phyloP scores from a whole-genome alignment of 2,329 filamentous ascomycete genomes.

The Fusarium newnesense region DNA sequence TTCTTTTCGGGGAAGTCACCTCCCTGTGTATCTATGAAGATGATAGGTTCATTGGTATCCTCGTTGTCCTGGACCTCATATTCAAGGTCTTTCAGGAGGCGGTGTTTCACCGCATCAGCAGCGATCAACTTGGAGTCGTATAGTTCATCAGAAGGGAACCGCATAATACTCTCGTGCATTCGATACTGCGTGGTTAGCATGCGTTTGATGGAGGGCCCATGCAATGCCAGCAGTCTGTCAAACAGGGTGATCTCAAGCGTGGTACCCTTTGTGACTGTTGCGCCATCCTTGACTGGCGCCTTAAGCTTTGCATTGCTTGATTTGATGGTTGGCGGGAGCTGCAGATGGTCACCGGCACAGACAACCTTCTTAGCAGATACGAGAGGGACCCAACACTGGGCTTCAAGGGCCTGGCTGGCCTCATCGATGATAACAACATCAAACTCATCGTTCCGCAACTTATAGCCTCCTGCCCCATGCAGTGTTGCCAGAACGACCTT shows the following conservation, averaged over 20 bases:
- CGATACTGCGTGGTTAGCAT: conserved; percentile 98
- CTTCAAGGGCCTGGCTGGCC: conserved; percentile 93
- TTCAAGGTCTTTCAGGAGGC: conserved; percentile 79
- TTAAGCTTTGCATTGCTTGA: conserved; percentile 68
- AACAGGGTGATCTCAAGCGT: conserved; percentile 92
- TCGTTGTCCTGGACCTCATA: conserved; percentile 84
- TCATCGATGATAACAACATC: conserved; percentile 97
- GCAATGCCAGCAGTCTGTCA: conserved; percentile 83
- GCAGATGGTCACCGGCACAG: conserved; percentile 92
- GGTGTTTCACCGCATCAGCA: conserved; percentile 78
- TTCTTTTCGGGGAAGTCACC: conserved; percentile 88
- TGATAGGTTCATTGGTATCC: conserved; percentile 85
- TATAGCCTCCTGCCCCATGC: conserved; percentile 88
- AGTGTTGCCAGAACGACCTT: conserved; percentile 92
- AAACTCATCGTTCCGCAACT: conserved; percentile 82
- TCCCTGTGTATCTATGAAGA: conserved; percentile 97
- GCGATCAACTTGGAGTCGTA: conserved; percentile 87
- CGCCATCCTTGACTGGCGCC: conserved; percentile 50
- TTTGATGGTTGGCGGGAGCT: conserved; percentile 95
- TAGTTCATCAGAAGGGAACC: conserved; percentile 87
- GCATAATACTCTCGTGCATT: conserved; percentile 97
- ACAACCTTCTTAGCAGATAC: conserved; percentile 84
- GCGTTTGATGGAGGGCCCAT: conserved; percentile 85
- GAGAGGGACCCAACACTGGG: conserved; percentile 95
- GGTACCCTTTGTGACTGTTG: conserved; percentile 60